These are phyloP conservation scores for Populus euphratica DNA, from an alignment of 345 rosid species.

Conservation along the genomic window DNA sequence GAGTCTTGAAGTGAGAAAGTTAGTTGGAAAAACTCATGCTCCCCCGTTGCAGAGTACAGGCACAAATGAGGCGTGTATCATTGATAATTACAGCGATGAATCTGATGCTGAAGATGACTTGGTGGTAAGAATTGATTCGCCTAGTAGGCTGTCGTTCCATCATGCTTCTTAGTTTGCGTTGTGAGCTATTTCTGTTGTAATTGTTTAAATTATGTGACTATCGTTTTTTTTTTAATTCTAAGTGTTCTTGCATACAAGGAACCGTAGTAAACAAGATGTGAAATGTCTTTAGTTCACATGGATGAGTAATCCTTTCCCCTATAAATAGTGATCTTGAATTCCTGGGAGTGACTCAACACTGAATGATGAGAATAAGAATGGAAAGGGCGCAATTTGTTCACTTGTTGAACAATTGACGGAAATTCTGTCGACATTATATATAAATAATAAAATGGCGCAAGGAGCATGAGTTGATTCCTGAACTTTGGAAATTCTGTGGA, in stretches of 20 bases:
- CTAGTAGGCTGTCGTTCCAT: conserved; percentile 60
- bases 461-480: not conserved
- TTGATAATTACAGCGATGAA: conserved; percentile 56
- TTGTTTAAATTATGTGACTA: not conserved
- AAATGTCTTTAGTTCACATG: not conserved
- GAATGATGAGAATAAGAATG: too few species aligned
- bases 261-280: not conserved
- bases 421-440: not conserved
- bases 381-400: too few species aligned
- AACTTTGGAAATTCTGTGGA: not conserved
- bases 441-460: not conserved
- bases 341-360: too few species aligned
- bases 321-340: not conserved
- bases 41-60: conserved; percentile 12
- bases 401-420: not conserved
- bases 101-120: conserved; percentile 55
- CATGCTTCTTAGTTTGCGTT: conserved; percentile 29
- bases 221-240: not conserved
- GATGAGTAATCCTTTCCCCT: not conserved
- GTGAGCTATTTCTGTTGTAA: not conserved
- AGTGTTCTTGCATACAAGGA: not conserved
- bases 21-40: conserved; percentile 8
- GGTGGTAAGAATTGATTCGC: conserved; percentile 71
- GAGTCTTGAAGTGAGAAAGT: conserved; percentile 28
- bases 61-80: not conserved